Evolutionary conservation across 768 basidiomycete genomes (phyloP), one percentile per base, ranked within the genome.

Genomic region (Boletus rubroflammeus): DNA sequence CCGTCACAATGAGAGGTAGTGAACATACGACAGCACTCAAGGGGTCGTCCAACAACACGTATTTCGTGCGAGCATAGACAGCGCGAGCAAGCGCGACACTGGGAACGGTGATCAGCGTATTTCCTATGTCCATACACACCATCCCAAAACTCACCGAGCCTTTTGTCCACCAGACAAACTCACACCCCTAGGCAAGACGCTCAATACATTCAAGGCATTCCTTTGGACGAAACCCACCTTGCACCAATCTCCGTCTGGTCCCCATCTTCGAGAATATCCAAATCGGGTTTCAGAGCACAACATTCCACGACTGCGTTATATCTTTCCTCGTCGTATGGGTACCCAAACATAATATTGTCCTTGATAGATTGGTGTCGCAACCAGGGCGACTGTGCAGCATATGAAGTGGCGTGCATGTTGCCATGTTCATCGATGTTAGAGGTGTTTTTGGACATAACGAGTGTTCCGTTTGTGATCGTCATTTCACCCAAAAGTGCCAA

Each of bases 211-310:
- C 49, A 13, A 28, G 3, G 23, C 8, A 42, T 28, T 34, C 8
- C 43, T 45, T 15, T 47, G 13, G 6, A 53, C 23, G 31, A 47
- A 41, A 26, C 64, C 17, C 46, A 81, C 77, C 84, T 76, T 14
- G 83, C 85, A 14, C 92, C 92, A 59, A 95, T 90, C 71, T 92
- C 88, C 2, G 91, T 93, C 51, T 71, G 74, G 64, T 92, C 93
- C 0, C 96, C 96, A 62, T 94, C 86, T 53, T 95, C 90, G 2
- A 98, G 69, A 11, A 93, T 80, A 6, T 87, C 81, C 53, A 98
- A 70, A 74, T 98, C 96, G 0, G 88, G 83, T 28, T 67, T 73
- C 49, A 98, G 70, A 1, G 93, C 93, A 64, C 95, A 98, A 14
- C 83, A 87, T 48, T 92, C 85, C n/a, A 95, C 67, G 26, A 93